Conservation (phyloP, 2,329 filamentous ascomycete species). For the Chalara sp. region DNA sequence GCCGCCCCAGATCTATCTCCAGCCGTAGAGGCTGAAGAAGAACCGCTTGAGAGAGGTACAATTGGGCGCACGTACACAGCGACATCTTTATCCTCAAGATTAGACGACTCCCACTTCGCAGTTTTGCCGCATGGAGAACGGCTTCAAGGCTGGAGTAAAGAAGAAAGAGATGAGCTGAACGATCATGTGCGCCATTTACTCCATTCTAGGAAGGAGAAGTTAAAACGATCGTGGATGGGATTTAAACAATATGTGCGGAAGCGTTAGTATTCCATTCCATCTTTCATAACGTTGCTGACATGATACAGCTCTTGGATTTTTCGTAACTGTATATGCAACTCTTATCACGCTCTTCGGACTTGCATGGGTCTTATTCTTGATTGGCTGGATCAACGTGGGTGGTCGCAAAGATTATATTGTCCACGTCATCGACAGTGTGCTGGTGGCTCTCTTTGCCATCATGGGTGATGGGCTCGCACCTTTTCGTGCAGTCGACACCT, state of each 20-base stretch:
- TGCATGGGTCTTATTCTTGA: slow-evolving; percentile 86
- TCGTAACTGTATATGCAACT: slow-evolving; percentile 76
- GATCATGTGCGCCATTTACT: slow-evolving; percentile 83
- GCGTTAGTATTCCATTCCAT: slow-evolving; percentile 38
- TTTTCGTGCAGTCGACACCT: slow-evolving; percentile 75
- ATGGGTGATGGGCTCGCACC: slow-evolving; percentile 66
- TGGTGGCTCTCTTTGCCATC: slow-evolving; percentile 64
- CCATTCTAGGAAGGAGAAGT: slow-evolving; percentile 71
- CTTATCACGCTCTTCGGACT: slow-evolving; percentile 80
- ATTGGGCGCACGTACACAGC: slow-evolving; percentile 12
- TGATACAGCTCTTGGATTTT: slow-evolving; percentile 61
- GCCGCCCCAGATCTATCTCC: slow-evolving; percentile 4
- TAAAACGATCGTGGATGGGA: slow-evolving; percentile 72
- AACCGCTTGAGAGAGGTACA: slow-evolving; percentile 6
- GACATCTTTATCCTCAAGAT: slow-evolving; percentile 58
- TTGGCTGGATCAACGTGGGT: slow-evolving; percentile 77
- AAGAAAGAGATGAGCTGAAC: slow-evolving; percentile 71
- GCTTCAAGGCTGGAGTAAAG: slow-evolving; percentile 66
- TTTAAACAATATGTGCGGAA: slow-evolving; percentile 73
- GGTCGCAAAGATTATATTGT: slow-evolving; percentile 62
- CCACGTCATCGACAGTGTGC: slow-evolving; percentile 63
- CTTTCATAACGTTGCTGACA: slow-evolving; percentile 7
- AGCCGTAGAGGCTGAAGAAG: slow-evolving; percentile 5
- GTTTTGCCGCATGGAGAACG: slow-evolving; percentile 69
- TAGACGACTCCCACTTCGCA: slow-evolving; percentile 69